These are phyloP conservation scores for Pichia cephalocereana DNA, from an alignment of 805 yeast species.

Conservation along the genomic window DNA sequence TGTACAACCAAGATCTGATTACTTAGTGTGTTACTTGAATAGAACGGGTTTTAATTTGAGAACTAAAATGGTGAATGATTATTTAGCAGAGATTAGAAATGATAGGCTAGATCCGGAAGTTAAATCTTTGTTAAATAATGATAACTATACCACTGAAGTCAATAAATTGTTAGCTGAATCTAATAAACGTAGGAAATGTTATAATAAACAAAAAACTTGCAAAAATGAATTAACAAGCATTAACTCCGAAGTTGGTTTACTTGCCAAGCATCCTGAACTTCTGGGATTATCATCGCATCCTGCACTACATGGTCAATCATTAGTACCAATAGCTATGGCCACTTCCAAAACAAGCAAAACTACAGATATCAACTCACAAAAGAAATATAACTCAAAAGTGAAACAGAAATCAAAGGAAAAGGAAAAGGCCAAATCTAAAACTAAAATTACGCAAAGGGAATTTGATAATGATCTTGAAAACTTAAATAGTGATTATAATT, in stretches of 20 bases:
- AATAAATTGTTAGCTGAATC: conserved; percentile 17
- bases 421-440: background rate
- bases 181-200: conserved; percentile 20
- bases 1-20: conserved; percentile 20
- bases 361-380: background rate
- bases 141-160: conserved; percentile 10
- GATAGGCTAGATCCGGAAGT: conserved; percentile 14
- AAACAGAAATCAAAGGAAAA: background rate
- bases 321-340: background rate
- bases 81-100: conserved; percentile 16
- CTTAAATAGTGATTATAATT: no score
- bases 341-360: background rate
- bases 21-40: conserved; percentile 15
- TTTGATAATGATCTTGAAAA: no score
- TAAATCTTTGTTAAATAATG: conserved; percentile 8
- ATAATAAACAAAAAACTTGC: conserved; percentile 17
- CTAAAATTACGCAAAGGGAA: no score
- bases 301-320: background rate
- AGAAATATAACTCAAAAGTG: background rate
- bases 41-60: conserved; percentile 13
- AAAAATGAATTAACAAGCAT: background rate
- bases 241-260: background rate
- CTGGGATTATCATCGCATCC: background rate
- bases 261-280: background rate
- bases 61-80: conserved; percentile 20